These are phyloP conservation scores for Erigeron philadelphicus DNA, from an alignment of 140 eudicot genomes.

Conservation along the genomic window DNA sequence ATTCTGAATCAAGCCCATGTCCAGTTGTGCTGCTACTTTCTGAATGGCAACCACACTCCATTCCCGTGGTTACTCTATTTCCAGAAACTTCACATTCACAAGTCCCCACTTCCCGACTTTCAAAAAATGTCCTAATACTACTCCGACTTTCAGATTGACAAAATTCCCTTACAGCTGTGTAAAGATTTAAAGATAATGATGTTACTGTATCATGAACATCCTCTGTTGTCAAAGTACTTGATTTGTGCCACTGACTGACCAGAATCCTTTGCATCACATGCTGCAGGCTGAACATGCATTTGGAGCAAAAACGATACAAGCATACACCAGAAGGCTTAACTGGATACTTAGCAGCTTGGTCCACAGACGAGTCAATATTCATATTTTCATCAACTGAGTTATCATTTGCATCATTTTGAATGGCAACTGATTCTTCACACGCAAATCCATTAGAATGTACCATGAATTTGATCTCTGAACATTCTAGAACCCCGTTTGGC, in stretches of 20 bases:
- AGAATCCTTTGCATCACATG: slow-evolving; percentile 35
- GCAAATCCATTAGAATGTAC: slow-evolving; percentile 47
- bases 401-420: slow-evolving; percentile 23
- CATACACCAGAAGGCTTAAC: slow-evolving; percentile 32
- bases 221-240: slow-evolving; percentile 46
- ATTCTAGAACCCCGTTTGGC: slow-evolving; percentile 26
- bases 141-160: slow-evolving; percentile 17
- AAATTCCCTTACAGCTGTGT: slow-evolving; percentile 43
- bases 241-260: slow-evolving; percentile 32
- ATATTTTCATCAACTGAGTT: slow-evolving; percentile 10
- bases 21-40: slow-evolving; percentile 25
- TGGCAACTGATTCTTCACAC: slow-evolving; percentile 17
- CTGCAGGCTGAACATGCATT: slow-evolving; percentile 55
- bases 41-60: slow-evolving; percentile 55
- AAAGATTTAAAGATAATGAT: slow-evolving; percentile 54
- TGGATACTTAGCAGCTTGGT: slow-evolving; percentile 15
- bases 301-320: slow-evolving; percentile 58
- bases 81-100: slow-evolving; percentile 26
- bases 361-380: slow-evolving; percentile 4
- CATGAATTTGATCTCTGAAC: slow-evolving; percentile 24
- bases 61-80: slow-evolving; percentile 13
- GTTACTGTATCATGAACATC: slow-evolving; percentile 63
- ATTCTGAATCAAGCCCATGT: slow-evolving; percentile 30
- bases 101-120: slow-evolving; percentile 12
- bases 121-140: not conserved